Conservation (phyloP, 331 rosid species). For the Erythrophleum ivorense region DNA sequence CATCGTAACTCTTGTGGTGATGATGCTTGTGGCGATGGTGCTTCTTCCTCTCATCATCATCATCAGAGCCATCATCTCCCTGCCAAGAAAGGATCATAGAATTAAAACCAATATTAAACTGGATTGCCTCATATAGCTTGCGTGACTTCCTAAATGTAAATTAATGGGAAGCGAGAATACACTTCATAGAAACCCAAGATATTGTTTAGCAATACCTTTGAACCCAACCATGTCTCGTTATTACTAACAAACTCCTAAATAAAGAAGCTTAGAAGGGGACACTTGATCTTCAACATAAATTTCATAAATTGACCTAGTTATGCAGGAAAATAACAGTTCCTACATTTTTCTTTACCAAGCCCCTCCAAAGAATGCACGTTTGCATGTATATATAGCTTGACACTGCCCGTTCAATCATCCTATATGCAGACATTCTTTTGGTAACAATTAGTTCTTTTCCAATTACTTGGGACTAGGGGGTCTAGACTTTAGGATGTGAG, state of each 20-base stretch:
- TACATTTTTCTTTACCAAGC: background rate
- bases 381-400: background rate
- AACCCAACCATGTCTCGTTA: background rate
- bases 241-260: conserved; percentile 7
- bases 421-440: background rate
- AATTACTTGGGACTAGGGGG: background rate
- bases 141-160: background rate
- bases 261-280: background rate
- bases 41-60: conserved; percentile 61
- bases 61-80: conserved; percentile 63
- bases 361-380: background rate
- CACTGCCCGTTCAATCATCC: background rate
- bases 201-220: background rate
- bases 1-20: conserved; percentile 65
- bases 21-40: conserved; percentile 55
- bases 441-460: background rate
- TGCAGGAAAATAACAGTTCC: background rate
- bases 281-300: background rate
- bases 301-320: background rate
- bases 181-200: conserved; percentile 1
- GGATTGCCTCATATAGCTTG: background rate
- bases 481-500: background rate
- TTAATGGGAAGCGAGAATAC: background rate
- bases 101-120: conserved; percentile 2
- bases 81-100: conserved; percentile 38